phyloP scores from a whole-genome alignment of 129 eudicot species.

The Pulicaria dysenterica region DNA sequence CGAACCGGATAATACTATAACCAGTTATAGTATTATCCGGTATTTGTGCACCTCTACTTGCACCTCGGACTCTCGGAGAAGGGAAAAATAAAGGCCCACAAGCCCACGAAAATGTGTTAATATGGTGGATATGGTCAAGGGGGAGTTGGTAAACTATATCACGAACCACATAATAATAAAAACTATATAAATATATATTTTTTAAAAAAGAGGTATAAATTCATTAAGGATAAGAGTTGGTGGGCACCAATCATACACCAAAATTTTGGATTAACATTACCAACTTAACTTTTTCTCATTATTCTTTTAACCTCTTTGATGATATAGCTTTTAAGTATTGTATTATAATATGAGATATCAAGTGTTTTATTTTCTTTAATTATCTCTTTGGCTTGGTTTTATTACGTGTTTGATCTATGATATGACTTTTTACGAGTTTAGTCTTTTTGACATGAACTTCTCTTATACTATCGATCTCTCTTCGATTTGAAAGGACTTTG shows the following conservation, averaged over 20 bases:
- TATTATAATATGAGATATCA: not conserved
- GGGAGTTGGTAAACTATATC: slow-evolving; percentile 10
- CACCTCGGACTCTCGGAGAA: no score
- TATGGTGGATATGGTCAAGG: no score
- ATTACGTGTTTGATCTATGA: not conserved
- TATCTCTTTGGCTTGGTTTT: not conserved
- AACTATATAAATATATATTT: no score
- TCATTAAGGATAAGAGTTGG: slow-evolving; percentile 6
- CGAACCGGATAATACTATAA: no score
- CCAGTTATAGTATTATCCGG: no score
- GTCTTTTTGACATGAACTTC: no score
- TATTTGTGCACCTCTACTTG: no score
- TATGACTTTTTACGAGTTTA: no score
- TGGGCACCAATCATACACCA: slow-evolving; percentile 17
- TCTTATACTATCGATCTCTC: no score
- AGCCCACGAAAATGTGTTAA: no score
- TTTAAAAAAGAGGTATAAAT: not conserved
- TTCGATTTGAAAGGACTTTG: no score
- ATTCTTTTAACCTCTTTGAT: not conserved
- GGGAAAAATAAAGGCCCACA: no score
- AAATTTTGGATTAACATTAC: not conserved
- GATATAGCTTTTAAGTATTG: not conserved
- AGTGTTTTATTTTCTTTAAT: not conserved
- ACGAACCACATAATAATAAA: slow-evolving; percentile 16
- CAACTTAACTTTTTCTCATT: not conserved